Conservation (phyloP, 331 rosid genomes). For the Prunus yedoensis region DNA sequence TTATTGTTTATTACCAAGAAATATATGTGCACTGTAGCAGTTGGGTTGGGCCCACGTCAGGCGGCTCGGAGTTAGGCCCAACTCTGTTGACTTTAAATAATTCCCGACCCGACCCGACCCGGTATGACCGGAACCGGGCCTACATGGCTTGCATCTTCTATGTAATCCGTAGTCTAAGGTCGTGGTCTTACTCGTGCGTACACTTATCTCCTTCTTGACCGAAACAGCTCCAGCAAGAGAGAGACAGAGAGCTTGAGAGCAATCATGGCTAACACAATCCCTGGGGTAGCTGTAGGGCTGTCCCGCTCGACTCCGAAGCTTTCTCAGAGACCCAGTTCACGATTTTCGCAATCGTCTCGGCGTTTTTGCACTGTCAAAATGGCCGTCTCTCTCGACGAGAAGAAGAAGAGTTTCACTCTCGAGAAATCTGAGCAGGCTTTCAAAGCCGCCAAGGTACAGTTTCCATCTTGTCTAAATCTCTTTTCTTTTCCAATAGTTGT, state of each 20-base stretch:
- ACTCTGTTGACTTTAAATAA: background rate
- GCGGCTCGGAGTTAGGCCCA: background rate
- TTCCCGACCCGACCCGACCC: background rate
- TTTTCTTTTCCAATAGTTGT: background rate
- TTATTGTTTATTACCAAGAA: no score
- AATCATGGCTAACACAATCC: constrained; percentile 43
- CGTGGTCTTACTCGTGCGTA: background rate
- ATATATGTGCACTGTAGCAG: background rate
- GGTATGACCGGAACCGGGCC: background rate
- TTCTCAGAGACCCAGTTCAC: constrained; percentile 28
- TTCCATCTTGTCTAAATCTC: background rate
- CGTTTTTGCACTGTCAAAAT: constrained; percentile 40
- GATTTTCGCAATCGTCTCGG: constrained; percentile 26
- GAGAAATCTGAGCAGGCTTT: constrained; percentile 82
- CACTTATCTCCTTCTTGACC: constrained; percentile 28
- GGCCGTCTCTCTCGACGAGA: constrained; percentile 74
- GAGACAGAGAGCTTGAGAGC: constrained; percentile 3
- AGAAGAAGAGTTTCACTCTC: constrained; percentile 63
- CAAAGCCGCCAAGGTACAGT: constrained; percentile 74
- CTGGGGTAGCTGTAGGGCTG: constrained; percentile 45
- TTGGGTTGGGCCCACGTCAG: background rate
- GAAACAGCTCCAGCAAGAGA: background rate
- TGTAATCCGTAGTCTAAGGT: background rate
- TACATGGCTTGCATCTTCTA: background rate
- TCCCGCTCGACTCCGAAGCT: constrained; percentile 33